These are phyloP conservation scores for Kwoniella shivajii DNA, from an alignment of 1,284 basidiomycete genomes.

Conservation along the genomic window DNA sequence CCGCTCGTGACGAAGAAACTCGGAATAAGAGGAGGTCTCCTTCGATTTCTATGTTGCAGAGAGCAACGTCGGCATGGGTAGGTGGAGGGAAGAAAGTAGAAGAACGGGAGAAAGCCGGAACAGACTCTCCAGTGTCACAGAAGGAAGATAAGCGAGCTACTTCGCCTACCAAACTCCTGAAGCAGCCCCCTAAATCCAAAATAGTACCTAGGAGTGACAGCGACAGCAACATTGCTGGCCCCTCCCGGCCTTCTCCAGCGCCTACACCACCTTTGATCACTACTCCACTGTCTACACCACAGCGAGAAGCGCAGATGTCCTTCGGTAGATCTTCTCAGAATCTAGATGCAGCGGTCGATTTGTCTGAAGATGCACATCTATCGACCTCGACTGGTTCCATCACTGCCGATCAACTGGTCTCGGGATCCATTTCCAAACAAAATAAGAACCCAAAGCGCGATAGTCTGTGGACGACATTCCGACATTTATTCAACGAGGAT, in stretches of 20 bases:
- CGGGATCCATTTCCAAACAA: conserved; percentile 3
- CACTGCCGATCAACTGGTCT: conserved; percentile 6
- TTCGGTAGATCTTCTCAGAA: neutral
- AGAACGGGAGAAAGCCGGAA: conserved; percentile 8
- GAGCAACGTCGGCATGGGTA: conserved; percentile 74
- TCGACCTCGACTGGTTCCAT: conserved; percentile 2
- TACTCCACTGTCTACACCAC: conserved; percentile 6
- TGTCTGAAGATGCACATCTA: neutral
- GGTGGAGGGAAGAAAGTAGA: conserved; percentile 25
- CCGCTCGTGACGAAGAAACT: conserved; percentile 29
- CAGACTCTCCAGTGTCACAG: conserved; percentile 4
- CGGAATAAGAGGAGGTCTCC: conserved; percentile 67
- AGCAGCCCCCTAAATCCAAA: conserved; percentile 27
- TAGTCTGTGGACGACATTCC: conserved; percentile 56
- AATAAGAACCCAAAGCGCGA: conserved; percentile 40
- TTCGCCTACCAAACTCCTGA: conserved; percentile 46
- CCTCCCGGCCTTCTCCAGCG: neutral
- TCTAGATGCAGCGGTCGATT: neutral
- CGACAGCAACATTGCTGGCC: conserved; percentile 14
- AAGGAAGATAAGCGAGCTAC: conserved; percentile 20
- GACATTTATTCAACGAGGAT: conserved; percentile 57
- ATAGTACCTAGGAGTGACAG: conserved; percentile 30
- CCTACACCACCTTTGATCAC: conserved; percentile 1
- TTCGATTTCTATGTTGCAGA: conserved; percentile 89
- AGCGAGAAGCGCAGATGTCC: conserved; percentile 1